Percentiles rank a stretch among this genome's conserved stretches.
These are phyloP conservation scores for Vigna unguiculata DNA, from an alignment of 306 rosid genomes.

Conservation along the genomic window DNA sequence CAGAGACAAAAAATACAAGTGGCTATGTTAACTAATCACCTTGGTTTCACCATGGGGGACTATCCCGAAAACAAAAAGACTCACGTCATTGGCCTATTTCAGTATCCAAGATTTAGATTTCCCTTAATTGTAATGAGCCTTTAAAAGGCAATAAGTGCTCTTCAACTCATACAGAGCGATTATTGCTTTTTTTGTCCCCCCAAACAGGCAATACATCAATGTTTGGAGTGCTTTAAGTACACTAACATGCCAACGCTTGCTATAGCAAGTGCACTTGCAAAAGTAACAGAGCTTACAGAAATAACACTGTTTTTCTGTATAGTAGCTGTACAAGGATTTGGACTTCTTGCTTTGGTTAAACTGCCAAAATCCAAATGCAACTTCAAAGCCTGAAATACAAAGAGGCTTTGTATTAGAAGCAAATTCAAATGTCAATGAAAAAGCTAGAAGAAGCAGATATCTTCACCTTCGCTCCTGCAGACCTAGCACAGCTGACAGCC, in stretches of 20 bases:
- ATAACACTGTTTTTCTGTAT: slow-evolving; percentile 44
- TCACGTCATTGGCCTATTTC: slow-evolving; percentile 23
- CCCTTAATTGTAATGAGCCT: slow-evolving; percentile 11
- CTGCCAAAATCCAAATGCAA: slow-evolving; percentile 74
- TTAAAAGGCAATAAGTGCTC: slow-evolving; percentile 33
- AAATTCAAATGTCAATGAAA: slow-evolving; percentile 31
- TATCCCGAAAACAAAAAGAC: slow-evolving; percentile 25
- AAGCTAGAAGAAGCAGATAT: slow-evolving; percentile 31
- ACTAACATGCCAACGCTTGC: slow-evolving; percentile 66
- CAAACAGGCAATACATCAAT: slow-evolving; percentile 39
- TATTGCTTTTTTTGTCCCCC: slow-evolving; percentile 2
- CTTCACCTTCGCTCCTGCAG: slow-evolving; percentile 75
- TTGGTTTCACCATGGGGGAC: neutral
- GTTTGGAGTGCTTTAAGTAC: slow-evolving; percentile 74
- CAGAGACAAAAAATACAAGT: slow-evolving; percentile 19
- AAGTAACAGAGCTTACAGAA: slow-evolving; percentile 52
- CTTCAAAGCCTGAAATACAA: slow-evolving; percentile 71
- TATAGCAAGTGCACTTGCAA: slow-evolving; percentile 68
- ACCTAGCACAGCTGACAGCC: slow-evolving; percentile 81
- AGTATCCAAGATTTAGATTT: slow-evolving; percentile 30
- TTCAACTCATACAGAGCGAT: slow-evolving; percentile 25
- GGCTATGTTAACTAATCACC: slow-evolving; percentile 34
- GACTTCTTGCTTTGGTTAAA: slow-evolving; percentile 41
- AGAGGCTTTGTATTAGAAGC: slow-evolving; percentile 5
- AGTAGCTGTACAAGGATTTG: slow-evolving; percentile 36